Evolutionary conservation across 805 yeast genomes (phyloP).

Genomic region (Yamadazyma tumulicola): DNA sequence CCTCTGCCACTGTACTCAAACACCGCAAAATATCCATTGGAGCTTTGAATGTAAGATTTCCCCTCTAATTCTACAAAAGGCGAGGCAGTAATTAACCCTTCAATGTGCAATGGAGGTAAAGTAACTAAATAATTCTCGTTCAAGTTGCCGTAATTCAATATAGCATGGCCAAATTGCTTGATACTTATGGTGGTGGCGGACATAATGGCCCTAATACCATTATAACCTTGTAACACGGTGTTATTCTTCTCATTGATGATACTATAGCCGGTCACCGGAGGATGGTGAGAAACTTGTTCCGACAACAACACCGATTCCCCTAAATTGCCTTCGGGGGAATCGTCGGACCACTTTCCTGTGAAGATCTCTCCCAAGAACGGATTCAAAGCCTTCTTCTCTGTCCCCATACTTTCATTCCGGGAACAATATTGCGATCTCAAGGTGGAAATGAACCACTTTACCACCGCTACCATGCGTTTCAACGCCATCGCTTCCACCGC

Average conservation of each 20-base stretch:
- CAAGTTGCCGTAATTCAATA: conserved; percentile 59
- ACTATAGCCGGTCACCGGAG: conserved; percentile 94
- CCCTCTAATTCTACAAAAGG: conserved; percentile 96
- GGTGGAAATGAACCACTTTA: conserved; percentile 88
- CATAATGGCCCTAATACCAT: conserved; percentile 82
- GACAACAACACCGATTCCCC: conserved; percentile 79
- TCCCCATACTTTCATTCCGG: conserved; percentile 87
- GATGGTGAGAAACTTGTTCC: conserved; percentile 97
- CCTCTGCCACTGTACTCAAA: conserved; percentile 91
- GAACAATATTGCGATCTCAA: conserved; percentile 91
- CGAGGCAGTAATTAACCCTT: conserved; percentile 84
- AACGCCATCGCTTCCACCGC: conserved; percentile 45
- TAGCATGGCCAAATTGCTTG: conserved; percentile 89
- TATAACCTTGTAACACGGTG: conserved; percentile 79
- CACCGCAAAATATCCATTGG: conserved; percentile 68
- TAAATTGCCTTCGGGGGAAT: conserved; percentile 36
- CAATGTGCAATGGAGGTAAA: conserved; percentile 93
- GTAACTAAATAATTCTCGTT: conserved; percentile 74
- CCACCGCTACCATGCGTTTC: conserved; percentile 74
- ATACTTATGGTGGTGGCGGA: conserved; percentile 76
- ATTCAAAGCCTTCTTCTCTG: conserved; percentile 94
- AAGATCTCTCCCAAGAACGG: conserved; percentile 95
- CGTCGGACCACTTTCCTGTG: conserved; percentile 80
- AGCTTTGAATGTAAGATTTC: conserved; percentile 76
- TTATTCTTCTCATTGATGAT: conserved; percentile 69